A percentile compares a stretch with the other conserved stretches of the same genome.
These are phyloP conservation scores for Cylindrodendrum hubeiense DNA, from an alignment of 2,329 filamentous ascomycete species.

Conservation along the genomic window DNA sequence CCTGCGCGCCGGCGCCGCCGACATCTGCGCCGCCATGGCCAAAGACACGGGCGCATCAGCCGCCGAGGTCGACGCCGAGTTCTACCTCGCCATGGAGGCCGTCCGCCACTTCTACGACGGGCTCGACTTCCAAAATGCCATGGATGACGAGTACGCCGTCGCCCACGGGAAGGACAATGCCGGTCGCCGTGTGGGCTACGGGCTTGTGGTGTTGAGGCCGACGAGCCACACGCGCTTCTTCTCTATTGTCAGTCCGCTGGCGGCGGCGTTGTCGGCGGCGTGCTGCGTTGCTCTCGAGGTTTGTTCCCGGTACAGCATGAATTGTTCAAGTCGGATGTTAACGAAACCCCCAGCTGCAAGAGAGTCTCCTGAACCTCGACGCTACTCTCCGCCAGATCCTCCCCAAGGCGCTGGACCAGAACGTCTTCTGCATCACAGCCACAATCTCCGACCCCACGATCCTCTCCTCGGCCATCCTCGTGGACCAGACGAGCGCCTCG, in stretches of 20 bases:
- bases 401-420: conserved; percentile 19
- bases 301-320: not conserved
- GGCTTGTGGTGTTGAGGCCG: conserved; percentile 36
- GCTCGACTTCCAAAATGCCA: conserved; percentile 25
- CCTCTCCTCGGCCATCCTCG: conserved; percentile 15
- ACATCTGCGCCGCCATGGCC: conserved; percentile 36
- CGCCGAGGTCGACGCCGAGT: conserved; percentile 38
- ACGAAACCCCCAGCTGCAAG: conserved; percentile 17
- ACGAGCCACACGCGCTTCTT: conserved; percentile 36
- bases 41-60: conserved; percentile 31
- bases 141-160: conserved; percentile 34
- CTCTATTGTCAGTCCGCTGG: conserved; percentile 30
- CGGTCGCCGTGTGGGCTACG: conserved; percentile 24
- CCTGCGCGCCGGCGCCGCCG: conserved; percentile 17
- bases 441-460: conserved; percentile 10
- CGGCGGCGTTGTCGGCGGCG: conserved; percentile 26
- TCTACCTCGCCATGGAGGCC: conserved; percentile 35
- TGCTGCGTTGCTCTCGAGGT: conserved; percentile 37
- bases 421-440: conserved; percentile 19
- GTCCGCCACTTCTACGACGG: conserved; percentile 29
- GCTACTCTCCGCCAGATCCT: conserved; percentile 19
- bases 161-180: conserved; percentile 26
- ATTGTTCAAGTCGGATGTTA: conserved; percentile 17
- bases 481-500: conserved; percentile 9
- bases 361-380: conserved; percentile 26